Base-by-base conservation (phyloP, 768 basidiomycete genomes). In the Mycena chlorophos region DNA sequence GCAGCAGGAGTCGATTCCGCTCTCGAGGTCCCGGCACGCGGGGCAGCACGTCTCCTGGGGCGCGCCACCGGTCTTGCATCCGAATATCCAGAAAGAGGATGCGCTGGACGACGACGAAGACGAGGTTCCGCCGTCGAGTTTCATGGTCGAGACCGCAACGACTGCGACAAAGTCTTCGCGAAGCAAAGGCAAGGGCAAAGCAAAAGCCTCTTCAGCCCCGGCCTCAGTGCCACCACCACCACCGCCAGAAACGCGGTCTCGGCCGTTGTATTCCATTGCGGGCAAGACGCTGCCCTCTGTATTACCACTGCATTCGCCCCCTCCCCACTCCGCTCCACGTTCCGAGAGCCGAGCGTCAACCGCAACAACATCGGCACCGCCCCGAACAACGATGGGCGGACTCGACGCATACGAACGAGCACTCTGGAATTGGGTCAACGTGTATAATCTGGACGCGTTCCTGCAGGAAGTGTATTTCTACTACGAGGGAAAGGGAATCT, bases 351-450 rank as follows among this genome's bases (percentile, higher is more conserved):
- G 65, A 54, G 65, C 69, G 3, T 67, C 72, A 6, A 70, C 68
- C 27, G n/a, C n/a, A 39, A 20, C 30, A 62, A 68, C 27, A 65
- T 69, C 22, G 67, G 68, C 19, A 68, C 71, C n/a, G n/a, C n/a
- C 51, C 75, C 69, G 39, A 64, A 72, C 19, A 83, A 75, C 73
- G 39, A 82, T 86, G 79, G 80, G 84, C 49, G 88, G 91, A 8
- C 69, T 94, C 42, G 89, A 94, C 65, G 84, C 85, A 13, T 87
- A 91, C 65, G 94, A 99, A 70, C 87, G 86, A 55, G 97, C 97
- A 1, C 71, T 98, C 46, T 99, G 97, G 97, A 89, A 91, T 55
- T 99, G 97, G 97, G 94, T 98, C 56, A 99, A 99, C 68, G 94
- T 98, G 13, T 93, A 94, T 68, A 98, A 99, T 68, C 80, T 99